Percentiles rank a stretch among this genome's conserved stretches.
These are phyloP conservation scores for Chaetoceros tenuissimus DNA, from an alignment of 108 stramenopile species.

Conservation along the genomic window DNA sequence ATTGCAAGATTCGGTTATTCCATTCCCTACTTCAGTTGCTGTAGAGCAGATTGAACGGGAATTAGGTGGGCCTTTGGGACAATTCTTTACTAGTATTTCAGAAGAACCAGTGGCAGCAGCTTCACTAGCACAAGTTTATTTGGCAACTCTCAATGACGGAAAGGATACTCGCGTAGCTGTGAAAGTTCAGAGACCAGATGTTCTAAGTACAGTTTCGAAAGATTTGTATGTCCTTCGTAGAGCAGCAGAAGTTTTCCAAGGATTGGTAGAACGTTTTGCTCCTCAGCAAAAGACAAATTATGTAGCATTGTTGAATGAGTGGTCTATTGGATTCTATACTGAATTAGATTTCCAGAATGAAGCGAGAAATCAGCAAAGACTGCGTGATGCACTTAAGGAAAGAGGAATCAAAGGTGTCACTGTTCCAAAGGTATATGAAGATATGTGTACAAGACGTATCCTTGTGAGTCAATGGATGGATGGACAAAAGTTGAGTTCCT, in stretches of 20 bases:
- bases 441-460: slow-evolving; percentile 68
- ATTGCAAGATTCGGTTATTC: slow-evolving; percentile 85
- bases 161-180: slow-evolving; percentile 75
- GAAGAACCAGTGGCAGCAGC: slow-evolving; percentile 89
- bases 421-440: slow-evolving; percentile 68
- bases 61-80: slow-evolving; percentile 72
- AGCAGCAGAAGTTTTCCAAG: slow-evolving; percentile 83
- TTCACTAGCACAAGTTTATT: slow-evolving; percentile 79
- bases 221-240: slow-evolving; percentile 84
- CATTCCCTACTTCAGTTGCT: slow-evolving; percentile 76
- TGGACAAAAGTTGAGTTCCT: slow-evolving; percentile 66
- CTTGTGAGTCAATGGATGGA: slow-evolving; percentile 87
- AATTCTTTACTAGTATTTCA: slow-evolving; percentile 78
- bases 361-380: slow-evolving; percentile 61
- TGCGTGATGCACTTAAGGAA: slow-evolving; percentile 45
- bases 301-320: slow-evolving; percentile 80
- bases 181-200: slow-evolving; percentile 83
- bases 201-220: slow-evolving; percentile 72
- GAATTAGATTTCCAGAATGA: slow-evolving; percentile 75
- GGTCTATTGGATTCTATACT: slow-evolving; percentile 86
- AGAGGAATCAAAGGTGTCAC: slow-evolving; percentile 61
- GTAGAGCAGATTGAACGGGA: slow-evolving; percentile 76
- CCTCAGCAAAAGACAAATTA: slow-evolving; percentile 86
- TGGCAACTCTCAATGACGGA: slow-evolving; percentile 70
- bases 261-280: slow-evolving; percentile 78